These are phyloP conservation scores for Hansenula sp. DNA, from an alignment of 1,139 yeast species.

Conservation along the genomic window DNA sequence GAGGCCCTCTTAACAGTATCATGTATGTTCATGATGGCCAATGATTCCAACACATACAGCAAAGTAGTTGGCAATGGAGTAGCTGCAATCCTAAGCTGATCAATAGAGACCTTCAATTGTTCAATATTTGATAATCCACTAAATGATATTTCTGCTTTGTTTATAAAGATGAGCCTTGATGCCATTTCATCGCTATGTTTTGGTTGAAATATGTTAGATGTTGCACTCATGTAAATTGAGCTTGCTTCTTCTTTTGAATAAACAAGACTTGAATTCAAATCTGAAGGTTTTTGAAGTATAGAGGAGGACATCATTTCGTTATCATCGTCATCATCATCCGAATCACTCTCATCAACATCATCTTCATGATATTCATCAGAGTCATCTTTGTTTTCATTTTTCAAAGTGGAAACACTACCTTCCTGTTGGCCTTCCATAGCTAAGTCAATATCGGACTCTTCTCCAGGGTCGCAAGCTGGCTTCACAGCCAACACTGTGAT, in stretches of 20 bases:
- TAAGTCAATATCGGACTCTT: conserved; percentile 13
- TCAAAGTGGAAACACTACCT: conserved; percentile 8
- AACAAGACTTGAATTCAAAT: conserved; percentile 57
- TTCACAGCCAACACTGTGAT: conserved; percentile 34
- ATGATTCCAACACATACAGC: conserved; percentile 24
- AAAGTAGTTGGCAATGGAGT: conserved; percentile 30
- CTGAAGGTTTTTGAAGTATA: conserved; percentile 31
- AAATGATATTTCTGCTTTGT: conserved; percentile 38
- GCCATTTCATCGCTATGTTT: conserved; percentile 10
- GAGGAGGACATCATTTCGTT: conserved; percentile 35
- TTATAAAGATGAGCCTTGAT: conserved; percentile 27
- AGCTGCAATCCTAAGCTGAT: conserved; percentile 40
- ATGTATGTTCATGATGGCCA: conserved; percentile 21
- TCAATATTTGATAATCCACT: conserved; percentile 48
- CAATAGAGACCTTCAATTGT: conserved; percentile 45
- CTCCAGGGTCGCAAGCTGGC: conserved; percentile 33
- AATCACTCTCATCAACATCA: conserved; percentile 15
- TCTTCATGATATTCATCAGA: conserved; percentile 17
- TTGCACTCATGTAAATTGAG: conserved; percentile 83
- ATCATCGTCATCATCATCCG: conserved; percentile 26
- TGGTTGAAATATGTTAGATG: conserved; percentile 35
- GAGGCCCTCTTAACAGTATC: conserved; percentile 25
- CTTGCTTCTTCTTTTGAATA: conserved; percentile 69
- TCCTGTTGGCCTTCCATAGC: conserved; percentile 15
- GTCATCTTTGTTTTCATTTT: conserved; percentile 10